phyloP scores from a whole-genome alignment of 306 rosid species.

The Quercus mongolica region DNA sequence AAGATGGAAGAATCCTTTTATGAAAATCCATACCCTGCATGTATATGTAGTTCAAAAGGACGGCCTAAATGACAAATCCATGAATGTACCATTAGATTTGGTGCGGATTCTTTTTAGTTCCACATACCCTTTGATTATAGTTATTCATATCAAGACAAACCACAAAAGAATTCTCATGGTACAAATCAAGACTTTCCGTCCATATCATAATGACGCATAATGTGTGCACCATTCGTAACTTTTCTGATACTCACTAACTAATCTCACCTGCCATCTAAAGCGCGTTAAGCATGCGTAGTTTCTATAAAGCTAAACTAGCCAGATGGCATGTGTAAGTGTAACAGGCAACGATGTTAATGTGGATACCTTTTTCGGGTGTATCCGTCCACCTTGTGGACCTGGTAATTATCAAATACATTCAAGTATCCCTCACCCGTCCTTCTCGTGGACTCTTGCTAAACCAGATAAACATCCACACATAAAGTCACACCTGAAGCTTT shows the following conservation, averaged over 20 bases:
- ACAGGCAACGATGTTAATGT: too few species aligned
- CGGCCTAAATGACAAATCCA: conserved; percentile 29
- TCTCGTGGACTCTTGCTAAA: too few species aligned
- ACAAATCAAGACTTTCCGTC: not conserved
- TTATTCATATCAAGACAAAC: not conserved
- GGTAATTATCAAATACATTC: too few species aligned
- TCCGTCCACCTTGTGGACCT: too few species aligned
- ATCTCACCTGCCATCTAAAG: not conserved
- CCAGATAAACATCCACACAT: too few species aligned
- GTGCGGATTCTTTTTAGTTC: not conserved
- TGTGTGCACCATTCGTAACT: conserved; percentile 23
- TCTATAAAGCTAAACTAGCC: too few species aligned
- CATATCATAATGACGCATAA: conserved; percentile 2
- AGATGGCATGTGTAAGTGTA: too few species aligned
- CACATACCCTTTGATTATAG: not conserved
- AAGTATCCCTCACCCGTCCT: too few species aligned
- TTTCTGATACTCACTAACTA: not conserved
- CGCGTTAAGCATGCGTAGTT: not conserved
- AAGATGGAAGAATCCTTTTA: conserved; percentile 85
- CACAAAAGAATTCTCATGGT: not conserved
- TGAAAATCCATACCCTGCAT: conserved; percentile 87
- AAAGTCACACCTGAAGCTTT: too few species aligned
- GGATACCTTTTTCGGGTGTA: too few species aligned
- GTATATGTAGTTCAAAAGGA: conserved; percentile 65
- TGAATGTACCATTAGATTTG: not conserved